phyloP scores from a whole-genome alignment of 2,329 filamentous ascomycete species.

The Xylaria sp. region DNA sequence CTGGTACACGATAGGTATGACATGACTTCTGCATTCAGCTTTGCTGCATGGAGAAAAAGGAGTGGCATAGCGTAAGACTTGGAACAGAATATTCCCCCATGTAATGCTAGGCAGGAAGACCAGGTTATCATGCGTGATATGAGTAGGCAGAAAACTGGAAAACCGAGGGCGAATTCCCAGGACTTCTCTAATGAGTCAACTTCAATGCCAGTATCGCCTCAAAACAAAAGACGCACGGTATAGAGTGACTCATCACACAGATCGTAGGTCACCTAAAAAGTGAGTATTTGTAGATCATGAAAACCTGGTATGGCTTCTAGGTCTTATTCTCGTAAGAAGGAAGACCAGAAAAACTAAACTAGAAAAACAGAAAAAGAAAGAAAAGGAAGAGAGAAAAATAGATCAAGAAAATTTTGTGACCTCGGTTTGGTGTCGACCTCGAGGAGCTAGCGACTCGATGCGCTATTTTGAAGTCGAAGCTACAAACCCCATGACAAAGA shows the following conservation, averaged over 20 bases:
- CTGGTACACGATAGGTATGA: conserved; percentile 33
- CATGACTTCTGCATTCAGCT: conserved; percentile 32
- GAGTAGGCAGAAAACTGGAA: conserved; percentile 1
- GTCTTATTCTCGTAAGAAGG: not conserved
- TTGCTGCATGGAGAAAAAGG: conserved; percentile 20
- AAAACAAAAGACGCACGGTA: not conserved
- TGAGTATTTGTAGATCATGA: not conserved
- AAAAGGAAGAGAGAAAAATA: not conserved
- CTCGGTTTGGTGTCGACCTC: not conserved
- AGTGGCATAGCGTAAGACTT: conserved; percentile 10
- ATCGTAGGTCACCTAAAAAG: not conserved
- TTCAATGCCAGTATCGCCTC: not conserved
- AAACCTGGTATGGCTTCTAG: not conserved
- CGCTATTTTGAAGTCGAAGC: conserved; percentile 25
- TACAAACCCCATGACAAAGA: not conserved
- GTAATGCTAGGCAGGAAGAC: too few species aligned
- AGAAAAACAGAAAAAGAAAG: not conserved
- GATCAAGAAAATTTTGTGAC: not conserved
- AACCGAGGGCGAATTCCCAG: not conserved
- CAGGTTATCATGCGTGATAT: not conserved
- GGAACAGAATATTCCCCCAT: not conserved
- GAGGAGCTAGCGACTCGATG: not conserved
- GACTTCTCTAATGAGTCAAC: not conserved
- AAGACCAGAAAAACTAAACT: not conserved
- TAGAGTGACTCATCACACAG: not conserved